Base-by-base conservation (phyloP, 331 rosid genomes). In the Prunus yedoensis region DNA sequence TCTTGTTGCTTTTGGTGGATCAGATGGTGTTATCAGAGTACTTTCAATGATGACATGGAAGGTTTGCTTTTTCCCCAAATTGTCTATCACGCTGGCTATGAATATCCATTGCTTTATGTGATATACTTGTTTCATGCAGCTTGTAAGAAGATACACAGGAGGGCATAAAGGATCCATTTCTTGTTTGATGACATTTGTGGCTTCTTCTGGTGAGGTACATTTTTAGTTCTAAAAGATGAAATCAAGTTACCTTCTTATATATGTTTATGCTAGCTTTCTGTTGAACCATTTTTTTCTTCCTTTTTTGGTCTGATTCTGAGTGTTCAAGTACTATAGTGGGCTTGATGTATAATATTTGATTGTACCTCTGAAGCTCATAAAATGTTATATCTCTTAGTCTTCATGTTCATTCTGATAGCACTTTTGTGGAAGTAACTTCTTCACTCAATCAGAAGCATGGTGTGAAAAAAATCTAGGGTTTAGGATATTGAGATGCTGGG, bases 11-110 rank as follows among this genome's bases (percentile, higher is more conserved):
- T 95, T 95, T 87, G 99, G 99, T 74, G 97, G 97, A 83, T 89
- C 97, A 50, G 99, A 95, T 83, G 99, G 99, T 64, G 97, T 95
- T 83, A 92, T 95, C 76, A 87, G 99, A 86, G 99, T 95, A 79
- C 97, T 95, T 74, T 95, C 99, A 74, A 92, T 95, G 98, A 87
- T 95, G 74, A 90, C 99, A 15, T 95, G 99, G 99, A 95, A 90
- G 98, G 99, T 92, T 78, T 80, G 85, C 56, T 67, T 78, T 78
- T 76, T 49, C 78, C 62, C 78, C 62, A 52, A 62, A 66, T 82
- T 64, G 35, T 78, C 79, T 66, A 52, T 73, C 73, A 35, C 41
- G 46, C 43, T 75, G 15, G 38, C 71, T 68, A 47, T 64, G 25
- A 80, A 3, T 52, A 58, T 45, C 38, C 27, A 61, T 72, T 57